Conservation (phyloP, 1,139 yeast species). For the Hyphopichia buzzinii region DNA sequence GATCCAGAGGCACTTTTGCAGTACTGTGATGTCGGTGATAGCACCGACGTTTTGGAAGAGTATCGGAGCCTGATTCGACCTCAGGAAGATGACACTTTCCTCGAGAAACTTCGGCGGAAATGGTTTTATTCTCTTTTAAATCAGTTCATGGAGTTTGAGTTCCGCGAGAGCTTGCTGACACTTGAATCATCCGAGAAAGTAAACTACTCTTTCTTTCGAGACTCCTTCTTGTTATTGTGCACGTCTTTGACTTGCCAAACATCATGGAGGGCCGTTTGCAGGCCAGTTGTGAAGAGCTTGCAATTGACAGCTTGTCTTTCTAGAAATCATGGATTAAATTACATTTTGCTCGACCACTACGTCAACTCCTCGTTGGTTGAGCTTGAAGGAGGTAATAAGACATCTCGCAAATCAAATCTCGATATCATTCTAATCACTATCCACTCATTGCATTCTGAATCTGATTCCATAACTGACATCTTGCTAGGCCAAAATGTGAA, state of each 20-base stretch:
- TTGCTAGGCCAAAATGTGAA: background rate
- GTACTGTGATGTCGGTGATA: too few relatives aligned
- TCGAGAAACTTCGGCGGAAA: slow-evolving; percentile 10
- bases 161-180: background rate
- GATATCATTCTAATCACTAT: background rate
- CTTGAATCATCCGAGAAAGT: slow-evolving; percentile 2
- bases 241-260: slow-evolving; percentile 10
- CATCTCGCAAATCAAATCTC: too few relatives aligned
- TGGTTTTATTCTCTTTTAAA: slow-evolving; percentile 18
- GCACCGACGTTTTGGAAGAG: too few relatives aligned
- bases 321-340: too few relatives aligned
- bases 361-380: too few relatives aligned
- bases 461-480: background rate
- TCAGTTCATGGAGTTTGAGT: slow-evolving; percentile 9
- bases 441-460: background rate
- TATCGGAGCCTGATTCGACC: too few relatives aligned
- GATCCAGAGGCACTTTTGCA: slow-evolving; percentile 13
- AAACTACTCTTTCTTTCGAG: slow-evolving; percentile 5
- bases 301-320: slow-evolving; percentile 9
- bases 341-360: too few relatives aligned
- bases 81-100: too few relatives aligned
- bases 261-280: background rate
- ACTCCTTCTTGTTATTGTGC: slow-evolving; percentile 11
- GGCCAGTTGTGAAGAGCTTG: background rate
- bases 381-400: too few relatives aligned